Evolutionary conservation across 2,329 filamentous ascomycete genomes (phyloP), one percentile per base, ranked within the genome.

Genomic region (Alternaria ventricosa): DNA sequence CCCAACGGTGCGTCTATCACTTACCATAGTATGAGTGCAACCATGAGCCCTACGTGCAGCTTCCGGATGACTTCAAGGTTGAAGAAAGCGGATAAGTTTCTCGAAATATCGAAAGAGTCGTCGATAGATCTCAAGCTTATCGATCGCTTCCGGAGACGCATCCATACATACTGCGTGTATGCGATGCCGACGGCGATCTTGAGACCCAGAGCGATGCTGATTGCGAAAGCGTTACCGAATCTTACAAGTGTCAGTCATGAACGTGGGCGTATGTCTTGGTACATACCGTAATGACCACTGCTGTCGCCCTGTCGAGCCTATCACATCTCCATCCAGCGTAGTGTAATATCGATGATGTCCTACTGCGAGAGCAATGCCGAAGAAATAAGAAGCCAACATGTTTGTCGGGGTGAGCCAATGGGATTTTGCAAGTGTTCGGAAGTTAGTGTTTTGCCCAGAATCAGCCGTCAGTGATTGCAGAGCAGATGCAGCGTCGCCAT

Each of bases 1-100:
- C 5, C 2, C 33, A n/a, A 41, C 15, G 0, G 0, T n/a, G 33
- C 1, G 3, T n/a, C 33, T 1, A 41, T 1, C 0, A 10, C 1
- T 41, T 41, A 41, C 36, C n/a, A 41, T 41, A 41, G 0, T 2
- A 41, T 11, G 9, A 41, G 36, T 41, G 36, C 36, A 0, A 41
- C 9, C 2, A 41, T 0, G 0, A 41, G 36, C 9, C 36, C 36
- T 18, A 41, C 0, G 0, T 41, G 36, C 0, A 41, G 36, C 36
- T 41, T 18, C 9, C 9, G 8, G 1, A 41, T 11, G 9, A 41
- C 0, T 0, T 41, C 36, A 18, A 41, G 0, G 36, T 41, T 41
- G n/a, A 41, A 41, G 36, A 41, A 41, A 1, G 36, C 36, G 1
- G 0, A 41, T 0, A 41, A 0, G 0, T 41, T 41, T 1, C 36